Evolutionary conservation across 345 rosid genomes (phyloP).

Genomic region (Gossypium herbaceum): DNA sequence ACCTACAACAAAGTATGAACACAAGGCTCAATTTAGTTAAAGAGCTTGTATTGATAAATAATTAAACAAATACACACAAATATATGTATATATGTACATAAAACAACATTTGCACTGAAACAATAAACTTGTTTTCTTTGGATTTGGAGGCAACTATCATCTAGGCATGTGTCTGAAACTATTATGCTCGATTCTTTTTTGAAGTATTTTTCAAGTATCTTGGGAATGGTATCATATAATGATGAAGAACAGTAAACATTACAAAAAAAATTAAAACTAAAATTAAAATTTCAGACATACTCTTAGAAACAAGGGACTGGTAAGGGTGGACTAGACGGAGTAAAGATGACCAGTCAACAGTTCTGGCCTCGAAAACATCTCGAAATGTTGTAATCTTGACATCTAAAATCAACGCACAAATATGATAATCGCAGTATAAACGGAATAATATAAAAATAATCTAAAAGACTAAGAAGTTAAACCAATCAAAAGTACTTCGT

Average conservation of each 20-base stretch:
- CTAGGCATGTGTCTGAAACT: too few species aligned
- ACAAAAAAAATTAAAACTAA: too few species aligned
- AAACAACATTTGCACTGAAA: not conserved
- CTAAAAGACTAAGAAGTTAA: not conserved
- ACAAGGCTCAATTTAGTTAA: not conserved
- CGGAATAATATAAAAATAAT: too few species aligned
- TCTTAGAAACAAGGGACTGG: constrained; percentile 35
- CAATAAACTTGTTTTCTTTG: not conserved
- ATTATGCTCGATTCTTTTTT: not conserved
- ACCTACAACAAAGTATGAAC: constrained; percentile 23
- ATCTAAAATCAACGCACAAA: constrained; percentile 23
- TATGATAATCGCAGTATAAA: too few species aligned
- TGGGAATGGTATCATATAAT: too few species aligned
- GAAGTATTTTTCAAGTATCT: not conserved
- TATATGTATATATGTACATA: not conserved
- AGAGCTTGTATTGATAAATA: not conserved
- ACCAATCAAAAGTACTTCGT: constrained; percentile 27
- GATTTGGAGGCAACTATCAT: too few species aligned
- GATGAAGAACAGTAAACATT: not conserved
- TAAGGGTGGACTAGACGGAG: constrained; percentile 28
- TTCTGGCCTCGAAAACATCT: constrained; percentile 37
- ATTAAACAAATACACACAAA: not conserved
- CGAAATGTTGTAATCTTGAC: constrained; percentile 42
- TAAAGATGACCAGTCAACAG: constrained; percentile 41
- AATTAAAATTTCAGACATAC: constrained; percentile 15